Conservation (phyloP, 192 early-diverging fungal genomes). For the Linnemannia zychae region DNA sequence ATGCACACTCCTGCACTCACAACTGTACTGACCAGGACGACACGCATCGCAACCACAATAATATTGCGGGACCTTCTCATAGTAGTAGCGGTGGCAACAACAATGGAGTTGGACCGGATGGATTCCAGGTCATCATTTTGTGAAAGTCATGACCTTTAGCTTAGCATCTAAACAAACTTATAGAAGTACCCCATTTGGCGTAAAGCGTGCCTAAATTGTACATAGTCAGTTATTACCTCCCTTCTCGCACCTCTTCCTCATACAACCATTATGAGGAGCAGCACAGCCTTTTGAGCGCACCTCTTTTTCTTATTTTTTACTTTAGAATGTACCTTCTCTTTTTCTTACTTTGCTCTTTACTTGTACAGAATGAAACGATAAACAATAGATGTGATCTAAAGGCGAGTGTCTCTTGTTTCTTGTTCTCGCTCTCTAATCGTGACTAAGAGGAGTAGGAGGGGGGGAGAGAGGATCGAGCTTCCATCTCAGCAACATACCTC, state of each 20-base stretch:
- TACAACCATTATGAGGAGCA: not conserved
- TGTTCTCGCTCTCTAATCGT: too few species aligned
- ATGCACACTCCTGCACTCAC: not conserved
- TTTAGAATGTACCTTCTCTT: not conserved
- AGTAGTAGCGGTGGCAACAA: not conserved
- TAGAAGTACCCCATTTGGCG: not conserved
- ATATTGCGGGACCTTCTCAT: not conserved
- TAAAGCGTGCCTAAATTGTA: not conserved
- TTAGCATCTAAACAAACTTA: not conserved
- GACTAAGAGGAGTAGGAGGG: too few species aligned
- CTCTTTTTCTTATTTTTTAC: not conserved
- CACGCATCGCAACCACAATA: not conserved
- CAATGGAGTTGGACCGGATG: constrained; percentile 7
- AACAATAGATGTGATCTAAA: too few species aligned
- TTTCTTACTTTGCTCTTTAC: not conserved
- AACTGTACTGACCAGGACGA: not conserved
- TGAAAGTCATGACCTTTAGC: not conserved
- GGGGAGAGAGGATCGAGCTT: too few species aligned
- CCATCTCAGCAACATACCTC: not conserved
- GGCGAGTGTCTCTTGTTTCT: too few species aligned
- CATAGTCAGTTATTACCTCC: not conserved
- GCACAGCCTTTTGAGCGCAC: too few species aligned
- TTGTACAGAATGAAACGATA: not conserved
- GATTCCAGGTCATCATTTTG: constrained; percentile 30
- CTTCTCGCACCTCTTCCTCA: not conserved